Conservation (phyloP, 2,329 filamentous ascomycete species). For the Nothomitra cinnamomea region DNA sequence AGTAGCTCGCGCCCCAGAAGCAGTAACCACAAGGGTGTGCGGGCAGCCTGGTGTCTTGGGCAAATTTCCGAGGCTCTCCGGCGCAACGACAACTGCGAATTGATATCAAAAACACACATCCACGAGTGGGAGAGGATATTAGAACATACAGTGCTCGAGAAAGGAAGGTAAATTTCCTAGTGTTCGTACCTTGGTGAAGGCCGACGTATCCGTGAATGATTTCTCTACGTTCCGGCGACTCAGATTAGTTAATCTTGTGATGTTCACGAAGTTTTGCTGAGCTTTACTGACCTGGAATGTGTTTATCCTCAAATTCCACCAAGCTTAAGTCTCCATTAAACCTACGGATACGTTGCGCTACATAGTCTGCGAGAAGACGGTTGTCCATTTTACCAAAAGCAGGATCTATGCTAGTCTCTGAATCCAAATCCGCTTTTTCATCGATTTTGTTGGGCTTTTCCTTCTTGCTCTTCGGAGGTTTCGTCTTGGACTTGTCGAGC, state of each 20-base stretch:
- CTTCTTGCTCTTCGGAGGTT: conserved; percentile 29
- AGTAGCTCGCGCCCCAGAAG: conserved; percentile 70
- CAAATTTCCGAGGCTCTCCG: conserved; percentile 39
- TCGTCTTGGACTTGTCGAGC: conserved; percentile 10
- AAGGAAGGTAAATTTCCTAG: conserved; percentile 64
- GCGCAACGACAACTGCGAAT: background rate
- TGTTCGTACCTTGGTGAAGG: conserved; percentile 48
- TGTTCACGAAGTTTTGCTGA: too few relatives aligned
- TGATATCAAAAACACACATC: background rate
- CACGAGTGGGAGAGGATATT: conserved; percentile 27
- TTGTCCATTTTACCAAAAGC: conserved; percentile 71
- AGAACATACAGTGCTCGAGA: conserved; percentile 36
- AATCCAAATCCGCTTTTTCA: conserved; percentile 31
- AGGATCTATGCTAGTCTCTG: conserved; percentile 60
- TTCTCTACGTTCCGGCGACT: conserved; percentile 33
- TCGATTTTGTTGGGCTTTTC: conserved; percentile 31
- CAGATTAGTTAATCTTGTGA: background rate
- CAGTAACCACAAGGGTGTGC: conserved; percentile 79
- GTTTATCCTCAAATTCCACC: conserved; percentile 70
- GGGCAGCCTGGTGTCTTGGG: conserved; percentile 43
- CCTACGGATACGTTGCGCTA: conserved; percentile 60
- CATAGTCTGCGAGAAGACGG: conserved; percentile 66
- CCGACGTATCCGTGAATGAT: conserved; percentile 63
- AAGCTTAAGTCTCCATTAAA: conserved; percentile 68
- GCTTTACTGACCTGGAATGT: conserved; percentile 48